A percentile compares a stretch with the other conserved stretches of the same genome.
phyloP scores from a whole-genome alignment of 306 rosid species.

The Quercus dentata region DNA sequence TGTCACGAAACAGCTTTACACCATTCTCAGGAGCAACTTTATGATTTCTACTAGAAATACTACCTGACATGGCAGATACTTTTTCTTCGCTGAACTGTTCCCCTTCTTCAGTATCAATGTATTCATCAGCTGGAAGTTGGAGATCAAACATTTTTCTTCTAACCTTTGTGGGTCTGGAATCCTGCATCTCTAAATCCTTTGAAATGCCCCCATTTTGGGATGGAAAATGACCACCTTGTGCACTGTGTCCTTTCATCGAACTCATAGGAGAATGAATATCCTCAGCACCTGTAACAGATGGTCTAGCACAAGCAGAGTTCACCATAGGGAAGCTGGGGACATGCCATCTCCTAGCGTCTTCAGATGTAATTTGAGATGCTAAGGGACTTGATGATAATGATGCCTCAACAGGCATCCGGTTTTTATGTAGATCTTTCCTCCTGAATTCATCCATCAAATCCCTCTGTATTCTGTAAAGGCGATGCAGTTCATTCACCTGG shows the following conservation, averaged over 20 bases:
- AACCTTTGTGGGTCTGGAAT: slow-evolving; percentile 70
- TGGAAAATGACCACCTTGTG: slow-evolving; percentile 40
- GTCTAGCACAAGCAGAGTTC: slow-evolving; percentile 47
- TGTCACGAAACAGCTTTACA: slow-evolving; percentile 32
- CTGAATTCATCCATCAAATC: slow-evolving; percentile 80
- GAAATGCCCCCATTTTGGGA: slow-evolving; percentile 57
- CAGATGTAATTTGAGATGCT: slow-evolving; percentile 63
- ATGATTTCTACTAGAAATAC: slow-evolving; percentile 40
- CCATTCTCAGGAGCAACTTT: slow-evolving; percentile 37
- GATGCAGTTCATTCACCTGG: slow-evolving; percentile 89
- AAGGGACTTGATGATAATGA: slow-evolving; percentile 59
- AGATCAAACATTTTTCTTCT: slow-evolving; percentile 85
- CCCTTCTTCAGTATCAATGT: slow-evolving; percentile 79
- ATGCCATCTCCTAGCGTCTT: slow-evolving; percentile 60
- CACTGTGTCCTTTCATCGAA: slow-evolving; percentile 49
- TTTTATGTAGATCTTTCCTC: slow-evolving; percentile 57
- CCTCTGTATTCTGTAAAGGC: slow-evolving; percentile 77
- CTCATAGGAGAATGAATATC: slow-evolving; percentile 64
- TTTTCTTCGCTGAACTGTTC: slow-evolving; percentile 66
- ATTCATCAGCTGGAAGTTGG: slow-evolving; percentile 84
- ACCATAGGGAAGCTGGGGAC: slow-evolving; percentile 44
- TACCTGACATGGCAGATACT: slow-evolving; percentile 32
- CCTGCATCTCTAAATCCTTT: slow-evolving; percentile 67
- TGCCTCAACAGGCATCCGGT: slow-evolving; percentile 49
- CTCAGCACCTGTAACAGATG: slow-evolving; percentile 52